Base-by-base conservation (phyloP, 2,329 filamentous ascomycete species). In the Trichoderma atrobrunneum region DNA sequence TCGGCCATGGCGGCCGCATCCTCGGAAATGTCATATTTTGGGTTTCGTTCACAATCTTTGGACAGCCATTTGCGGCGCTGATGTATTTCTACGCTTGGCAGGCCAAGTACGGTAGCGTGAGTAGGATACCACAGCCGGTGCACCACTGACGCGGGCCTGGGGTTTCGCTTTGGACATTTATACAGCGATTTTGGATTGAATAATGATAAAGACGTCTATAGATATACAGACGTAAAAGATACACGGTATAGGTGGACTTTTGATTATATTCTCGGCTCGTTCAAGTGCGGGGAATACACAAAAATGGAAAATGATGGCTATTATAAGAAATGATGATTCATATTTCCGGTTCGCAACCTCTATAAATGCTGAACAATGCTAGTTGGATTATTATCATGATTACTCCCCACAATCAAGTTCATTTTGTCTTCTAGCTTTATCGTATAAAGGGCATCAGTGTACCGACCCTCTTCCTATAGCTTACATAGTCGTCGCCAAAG, bases 21-120 rank as follows among this genome's bases (percentile, higher is more conserved):
- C 86, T 97, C 32, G 96, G 96, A 2, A 99, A 99, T 81, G 91
- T 91, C 78, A 95, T 97, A 72, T 99, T 99, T 81, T 98, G 96
- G 96, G 87, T 98, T 24, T 95, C 93, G 14, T 99, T 99, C 79
- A 98, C 95, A 75, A 89, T 98, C 3, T 92, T 99, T 14, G 96
- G 96, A 4, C 96, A 99, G 84, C 96, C 96, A 0, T 88, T 98
- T 76, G 96, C 94, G 1, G 95, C 94, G 0, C 84, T 99, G 73
- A 86, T 97, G 80, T 99, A 99, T 81, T 99, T 98, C 81, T 98
- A 98, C 80, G 95, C 95, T 1, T 99, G 96, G 95, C 95, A 98
- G 83, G 94, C 94, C 70, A 98, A 98, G 84, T 98, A 97, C 80
- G 96, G 96, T 14, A 94, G 91, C 77, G 91, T 95, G 26, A 93